Base-by-base conservation (phyloP, 1,284 basidiomycete species). In the Cutaneotrichosporon mucoides region DNA sequence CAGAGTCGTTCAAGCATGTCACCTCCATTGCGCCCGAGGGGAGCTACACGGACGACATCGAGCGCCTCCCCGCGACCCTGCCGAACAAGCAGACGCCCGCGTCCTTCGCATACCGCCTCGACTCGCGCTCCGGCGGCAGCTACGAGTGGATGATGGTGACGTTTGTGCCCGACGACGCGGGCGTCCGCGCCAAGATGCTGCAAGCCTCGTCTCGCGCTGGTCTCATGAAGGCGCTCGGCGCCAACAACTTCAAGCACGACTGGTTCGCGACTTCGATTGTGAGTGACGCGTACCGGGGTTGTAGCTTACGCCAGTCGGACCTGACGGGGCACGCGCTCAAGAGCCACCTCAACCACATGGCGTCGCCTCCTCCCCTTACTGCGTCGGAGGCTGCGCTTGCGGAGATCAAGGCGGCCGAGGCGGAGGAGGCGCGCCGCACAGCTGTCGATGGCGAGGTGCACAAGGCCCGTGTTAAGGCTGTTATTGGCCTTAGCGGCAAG, bases 191-290 rank as follows among this genome's bases (percentile, higher is more conserved):
- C 16, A 79, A 95, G 88, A 95, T 94, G 92, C 81, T 95, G 35
- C 93, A 94, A 75, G 92, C 92, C n/a, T 88, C 90, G 1, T 87
- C 88, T 0, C 85, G 90, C 53, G 81, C 83, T 34, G 84, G 87
- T 6, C 81, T 94, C 24, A 82, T 87, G 49, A 90, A 86, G 75
- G 81, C 84, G 5, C 82, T 94, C 1, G 90, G 90, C 47, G 88
- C 90, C 4, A 81, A 84, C 48, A 79, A 85, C 58, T 91, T 93
- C 76, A 84, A 85, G 11, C 88, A 90, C 71, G 84, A 84, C 56
- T 81, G 94, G 60, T 92, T 91, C 73, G 90, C 91, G 0, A 92
- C 89, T 0, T 84, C 84, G 56, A 87, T 87, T 69, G 81, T 81
- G 34, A 86, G 90, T 71, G 68, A 9, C 38, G 24, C 52, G 11